Evolutionary conservation across 2,329 filamentous ascomycete species (phyloP), one percentile per base, ranked within the genome.

Genomic region (Cercospora canescens): DNA sequence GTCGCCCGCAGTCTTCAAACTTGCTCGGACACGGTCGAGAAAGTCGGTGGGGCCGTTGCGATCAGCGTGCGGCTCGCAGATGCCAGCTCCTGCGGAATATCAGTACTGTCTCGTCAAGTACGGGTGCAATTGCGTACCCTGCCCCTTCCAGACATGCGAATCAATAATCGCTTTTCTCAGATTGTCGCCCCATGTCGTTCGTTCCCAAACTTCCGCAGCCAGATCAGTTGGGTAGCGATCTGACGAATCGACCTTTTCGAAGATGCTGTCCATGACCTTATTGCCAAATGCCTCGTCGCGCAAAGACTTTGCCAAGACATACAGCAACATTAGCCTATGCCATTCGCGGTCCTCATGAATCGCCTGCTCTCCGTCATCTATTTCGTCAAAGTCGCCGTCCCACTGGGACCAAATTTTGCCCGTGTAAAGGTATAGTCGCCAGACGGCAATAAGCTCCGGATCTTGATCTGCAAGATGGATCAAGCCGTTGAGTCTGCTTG

Each of bases 271-370:
- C 24, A 76, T 55, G 2, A 72, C 63, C 2, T 64, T 65, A 48
- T 77, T 76, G 24, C 65, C 69, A 65, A 75, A 76, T 3, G 52
- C 57, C 26, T 71, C 67, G 41, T 77, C 75, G 6, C 63, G 52
- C 1, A 76, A 18, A 30, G 68, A 62, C 3, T 68, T 64, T 5
- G 71, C 75, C 0, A 78, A 62, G 12, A 72, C 30, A 64, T 75
- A 76, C n/a, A 69, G 55, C 4, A 67, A 57, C 2, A 65, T 65
- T 0, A 76, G 65, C 2, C 60, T 58, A 6, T 55, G 48, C 72
- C 68, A 73, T 45, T 74, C 72, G 6, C 48, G 37, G 26, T 73
- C 71, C 2, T 48, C 59, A 6, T 67, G 67, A 4, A 45, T n/a
- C 6, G 52, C 56, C 18, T 52, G 39, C 5, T 65, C 57, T 5